A percentile compares a stretch with the other conserved stretches of the same genome.
These are phyloP conservation scores for Cryptococcus sp. DNA, from an alignment of 1,284 basidiomycete genomes.

Conservation along the genomic window DNA sequence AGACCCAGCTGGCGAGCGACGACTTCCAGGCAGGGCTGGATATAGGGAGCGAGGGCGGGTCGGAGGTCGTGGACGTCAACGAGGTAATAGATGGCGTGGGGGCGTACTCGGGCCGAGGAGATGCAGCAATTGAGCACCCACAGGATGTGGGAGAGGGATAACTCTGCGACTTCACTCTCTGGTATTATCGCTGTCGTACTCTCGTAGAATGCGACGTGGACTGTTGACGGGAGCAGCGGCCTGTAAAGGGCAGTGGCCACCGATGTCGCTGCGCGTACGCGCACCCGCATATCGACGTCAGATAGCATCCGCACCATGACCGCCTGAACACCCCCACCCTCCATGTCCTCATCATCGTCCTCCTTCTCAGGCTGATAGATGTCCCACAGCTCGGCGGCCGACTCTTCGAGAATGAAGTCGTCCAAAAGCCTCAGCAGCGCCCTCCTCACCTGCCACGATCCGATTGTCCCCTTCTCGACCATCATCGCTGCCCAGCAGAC, in stretches of 20 bases:
- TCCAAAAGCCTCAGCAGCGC: conserved; percentile 64
- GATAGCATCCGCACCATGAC: conserved; percentile 34
- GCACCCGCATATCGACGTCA: conserved; percentile 80
- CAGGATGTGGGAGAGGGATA: conserved; percentile 73
- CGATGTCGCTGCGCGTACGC: conserved; percentile 68
- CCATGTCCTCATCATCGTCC: conserved; percentile 27
- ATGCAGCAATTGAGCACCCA: conserved; percentile 81
- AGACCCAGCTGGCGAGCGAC: conserved; percentile 71
- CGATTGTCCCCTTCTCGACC: conserved; percentile 53
- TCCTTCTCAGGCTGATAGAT: conserved; percentile 15
- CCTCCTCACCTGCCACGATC: conserved; percentile 68
- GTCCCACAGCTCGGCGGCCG: conserved; percentile 38
- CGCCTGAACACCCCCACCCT: conserved; percentile 8
- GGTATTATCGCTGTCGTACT: conserved; percentile 4
- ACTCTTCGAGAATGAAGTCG: conserved; percentile 62
- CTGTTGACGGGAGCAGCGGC: conserved; percentile 16
- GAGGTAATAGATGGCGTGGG: conserved; percentile 83
- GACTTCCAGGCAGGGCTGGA: conserved; percentile 62
- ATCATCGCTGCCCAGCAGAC: conserved; percentile 57
- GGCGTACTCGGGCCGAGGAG: conserved; percentile 70
- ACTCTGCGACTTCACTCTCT: conserved; percentile 53
- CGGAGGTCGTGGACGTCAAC: conserved; percentile 55
- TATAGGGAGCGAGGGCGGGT: conserved; percentile 57
- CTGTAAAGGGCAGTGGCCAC: conserved; percentile 53
- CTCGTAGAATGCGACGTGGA: conserved; percentile 28